Evolutionary conservation across 139 green algal genomes (phyloP).

Genomic region (Chlorella ohadii): DNA sequence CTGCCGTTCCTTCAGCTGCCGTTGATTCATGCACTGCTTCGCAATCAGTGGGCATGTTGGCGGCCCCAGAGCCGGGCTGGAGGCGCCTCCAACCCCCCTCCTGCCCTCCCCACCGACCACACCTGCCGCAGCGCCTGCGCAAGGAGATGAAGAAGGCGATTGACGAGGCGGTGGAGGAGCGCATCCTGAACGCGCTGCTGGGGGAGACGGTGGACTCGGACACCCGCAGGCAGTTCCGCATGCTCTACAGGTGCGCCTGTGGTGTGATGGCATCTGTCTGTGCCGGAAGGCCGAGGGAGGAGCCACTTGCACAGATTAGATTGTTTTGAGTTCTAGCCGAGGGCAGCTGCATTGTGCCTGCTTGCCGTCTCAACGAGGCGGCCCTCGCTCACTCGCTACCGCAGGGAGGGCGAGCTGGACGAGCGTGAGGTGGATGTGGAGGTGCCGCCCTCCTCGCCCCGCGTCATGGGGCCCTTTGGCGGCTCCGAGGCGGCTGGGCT

Average conservation of each 20-base stretch:
- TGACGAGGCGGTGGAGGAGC: constrained; percentile 67
- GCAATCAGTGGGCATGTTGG: too few species aligned
- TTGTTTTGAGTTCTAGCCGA: too few species aligned
- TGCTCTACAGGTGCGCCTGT: constrained; percentile 50
- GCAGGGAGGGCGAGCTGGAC: constrained; percentile 72
- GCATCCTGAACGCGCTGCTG: constrained; percentile 63
- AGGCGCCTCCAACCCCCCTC: too few species aligned
- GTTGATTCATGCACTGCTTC: too few species aligned
- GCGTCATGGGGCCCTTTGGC: constrained; percentile 20
- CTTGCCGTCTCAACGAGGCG: too few species aligned
- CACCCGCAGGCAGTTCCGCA: constrained; percentile 55
- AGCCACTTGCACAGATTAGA: too few species aligned
- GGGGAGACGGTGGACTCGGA: constrained; percentile 34
- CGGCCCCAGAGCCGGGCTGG: too few species aligned
- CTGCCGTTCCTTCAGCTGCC: too few species aligned
- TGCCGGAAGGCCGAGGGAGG: too few species aligned
- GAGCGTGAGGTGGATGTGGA: constrained; percentile 75
- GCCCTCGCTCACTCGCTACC: too few species aligned
- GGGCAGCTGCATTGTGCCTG: too few species aligned
- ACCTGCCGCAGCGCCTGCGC: constrained; percentile 26
- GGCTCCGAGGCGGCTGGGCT: background rate
- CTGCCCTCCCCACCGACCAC: background rate
- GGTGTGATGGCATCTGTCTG: too few species aligned
- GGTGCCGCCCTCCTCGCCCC: constrained; percentile 40
- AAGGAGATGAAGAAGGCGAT: constrained; percentile 47